Evolutionary conservation across 1,139 yeast genomes (phyloP).

Genomic region (Candida pseudoviswanathii): DNA sequence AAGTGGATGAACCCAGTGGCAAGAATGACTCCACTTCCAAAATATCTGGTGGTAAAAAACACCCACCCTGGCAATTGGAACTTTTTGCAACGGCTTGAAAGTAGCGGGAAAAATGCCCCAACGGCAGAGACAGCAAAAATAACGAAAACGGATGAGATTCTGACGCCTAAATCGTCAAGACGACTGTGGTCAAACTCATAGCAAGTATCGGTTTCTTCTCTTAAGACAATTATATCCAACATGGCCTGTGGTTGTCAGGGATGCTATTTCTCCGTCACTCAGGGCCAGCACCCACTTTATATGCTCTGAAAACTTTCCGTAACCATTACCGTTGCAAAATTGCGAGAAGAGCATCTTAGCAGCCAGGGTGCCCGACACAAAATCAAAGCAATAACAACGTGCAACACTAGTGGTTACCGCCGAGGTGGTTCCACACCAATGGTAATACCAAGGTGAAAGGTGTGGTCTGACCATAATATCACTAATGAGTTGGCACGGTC

Average conservation of each 20-base stretch:
- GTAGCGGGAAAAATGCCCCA: conserved; percentile 35
- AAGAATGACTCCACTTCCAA: conserved; percentile 39
- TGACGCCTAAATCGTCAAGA: conserved; percentile 25
- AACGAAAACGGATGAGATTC: conserved; percentile 35
- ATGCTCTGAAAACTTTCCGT: not conserved
- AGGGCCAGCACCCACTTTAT: not conserved
- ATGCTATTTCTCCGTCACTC: too few species aligned
- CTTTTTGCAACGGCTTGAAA: conserved; percentile 23
- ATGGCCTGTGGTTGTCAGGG: not conserved
- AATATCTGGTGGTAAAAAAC: conserved; percentile 28
- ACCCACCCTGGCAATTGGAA: conserved; percentile 28
- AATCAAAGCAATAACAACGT: too few species aligned
- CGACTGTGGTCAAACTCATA: conserved; percentile 17
- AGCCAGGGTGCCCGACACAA: too few species aligned
- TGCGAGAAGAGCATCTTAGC: not conserved
- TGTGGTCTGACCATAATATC: too few species aligned
- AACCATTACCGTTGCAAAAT: conserved; percentile 1
- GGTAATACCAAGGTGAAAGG: too few species aligned
- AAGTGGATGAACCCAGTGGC: conserved; percentile 40
- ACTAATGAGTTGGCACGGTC: too few species aligned
- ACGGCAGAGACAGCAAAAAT: conserved; percentile 31
- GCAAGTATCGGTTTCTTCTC: conserved; percentile 19
- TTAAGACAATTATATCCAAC: not conserved
- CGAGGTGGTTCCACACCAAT: too few species aligned
- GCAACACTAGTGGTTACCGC: too few species aligned